These are phyloP conservation scores for Calonectria pteridis DNA, from an alignment of 2,329 filamentous ascomycete genomes.

Conservation along the genomic window DNA sequence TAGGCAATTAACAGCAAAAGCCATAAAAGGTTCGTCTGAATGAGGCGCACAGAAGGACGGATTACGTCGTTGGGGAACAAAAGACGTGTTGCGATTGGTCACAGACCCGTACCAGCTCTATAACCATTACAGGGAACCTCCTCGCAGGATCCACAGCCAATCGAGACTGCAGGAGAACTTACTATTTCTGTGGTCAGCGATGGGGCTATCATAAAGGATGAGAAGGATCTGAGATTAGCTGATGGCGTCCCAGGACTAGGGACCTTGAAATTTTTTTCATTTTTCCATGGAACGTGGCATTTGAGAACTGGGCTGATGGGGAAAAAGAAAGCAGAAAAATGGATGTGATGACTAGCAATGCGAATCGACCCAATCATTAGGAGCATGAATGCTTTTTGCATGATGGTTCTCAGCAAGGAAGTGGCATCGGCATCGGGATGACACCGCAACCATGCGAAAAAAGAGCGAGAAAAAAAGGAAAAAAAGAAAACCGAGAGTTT, in stretches of 20 bases:
- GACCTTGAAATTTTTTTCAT: neutral
- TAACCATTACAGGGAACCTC: slow-evolving; percentile 3
- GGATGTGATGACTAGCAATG: neutral
- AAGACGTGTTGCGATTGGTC: neutral
- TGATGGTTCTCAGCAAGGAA: neutral
- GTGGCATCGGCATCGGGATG: neutral
- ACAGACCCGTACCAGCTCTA: neutral
- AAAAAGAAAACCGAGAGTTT: neutral
- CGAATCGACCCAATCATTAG: neutral
- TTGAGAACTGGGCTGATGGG: neutral
- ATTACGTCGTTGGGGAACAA: neutral
- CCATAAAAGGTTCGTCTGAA: neutral
- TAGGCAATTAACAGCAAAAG: neutral
- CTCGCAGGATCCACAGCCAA: neutral
- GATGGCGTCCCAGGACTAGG: slow-evolving; percentile 5
- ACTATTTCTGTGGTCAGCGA: neutral
- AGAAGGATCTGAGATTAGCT: slow-evolving; percentile 11
- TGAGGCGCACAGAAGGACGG: neutral
- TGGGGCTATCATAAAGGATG: neutral
- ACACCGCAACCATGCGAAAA: neutral
- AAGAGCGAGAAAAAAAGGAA: neutral
- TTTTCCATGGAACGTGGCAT: neutral
- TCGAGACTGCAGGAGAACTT: neutral
- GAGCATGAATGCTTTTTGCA: neutral
- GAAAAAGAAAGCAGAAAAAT: neutral